Base-by-base conservation (phyloP, 192 early-diverging fungal genomes). In the Coemansia sp. region DNA sequence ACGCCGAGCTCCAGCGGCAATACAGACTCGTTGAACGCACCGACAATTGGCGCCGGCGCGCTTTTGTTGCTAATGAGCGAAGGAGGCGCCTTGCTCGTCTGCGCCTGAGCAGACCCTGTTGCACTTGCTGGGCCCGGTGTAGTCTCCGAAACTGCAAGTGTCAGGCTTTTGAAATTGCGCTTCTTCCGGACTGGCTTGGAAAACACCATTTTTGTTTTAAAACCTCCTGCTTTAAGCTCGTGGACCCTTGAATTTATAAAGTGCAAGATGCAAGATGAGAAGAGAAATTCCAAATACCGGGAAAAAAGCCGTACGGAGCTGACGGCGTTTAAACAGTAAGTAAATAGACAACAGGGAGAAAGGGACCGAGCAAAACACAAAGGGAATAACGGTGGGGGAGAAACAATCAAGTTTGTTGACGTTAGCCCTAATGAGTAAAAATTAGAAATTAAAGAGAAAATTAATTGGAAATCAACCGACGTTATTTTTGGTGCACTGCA, bases 1-100 rank as follows among this genome's bases (percentile, higher is more conserved):
- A 90, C 72, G 10, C 90, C 90, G 12, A 90, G 84, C 40, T 90
- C 88, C 25, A 92, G 54, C 9, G 79, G 70, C 9, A 55, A 59
- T 12, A 73, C 64, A 2, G 70, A 56, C 15, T 75, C 74, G 4
- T 65, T 58, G 38, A 69, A 57, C n/a, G 23, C 57, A 19, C 40
- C 47, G 52, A 58, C 54, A 38, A 50, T 48, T 37, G 31, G 40
- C 25, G 65, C 44, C 19, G 71, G 71, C 23, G 57, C 57, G 28
- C 73, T 62, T 52, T 59, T 60, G 63, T 65, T 44, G 34, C 60
- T 56, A 2, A 55, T 26, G 49, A 62, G 22, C 11, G 59, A 28
- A 8, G 56, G 53, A 2, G 65, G 62, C 10, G 61, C 59, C 40
- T 20, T n/a, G 17, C 11, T 49, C 44, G 59, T 62, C 54, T 48